Evolutionary conservation across 148 eudicot genomes (phyloP).

Genomic region (Rheum nobile): DNA sequence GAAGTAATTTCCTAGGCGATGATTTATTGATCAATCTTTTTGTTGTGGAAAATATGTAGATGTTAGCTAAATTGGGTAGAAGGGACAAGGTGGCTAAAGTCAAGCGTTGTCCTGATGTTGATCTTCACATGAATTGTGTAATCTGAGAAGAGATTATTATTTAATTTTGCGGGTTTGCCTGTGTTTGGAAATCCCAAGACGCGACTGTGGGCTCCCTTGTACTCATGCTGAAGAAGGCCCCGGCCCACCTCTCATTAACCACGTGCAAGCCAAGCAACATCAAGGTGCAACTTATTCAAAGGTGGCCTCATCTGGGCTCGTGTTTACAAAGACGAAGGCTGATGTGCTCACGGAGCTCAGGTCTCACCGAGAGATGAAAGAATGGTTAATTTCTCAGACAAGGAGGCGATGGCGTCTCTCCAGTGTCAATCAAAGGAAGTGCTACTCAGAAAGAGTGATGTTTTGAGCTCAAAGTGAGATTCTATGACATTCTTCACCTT

Average conservation of each 20-base stretch:
- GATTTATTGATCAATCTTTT: too few relatives aligned
- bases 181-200: slow-evolving; percentile 32
- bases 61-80: too few relatives aligned
- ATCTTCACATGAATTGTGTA: too few relatives aligned
- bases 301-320: slow-evolving; percentile 24
- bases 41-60: too few relatives aligned
- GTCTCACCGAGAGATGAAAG: slow-evolving; percentile 36
- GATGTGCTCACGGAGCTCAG: slow-evolving; percentile 69
- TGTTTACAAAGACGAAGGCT: slow-evolving; percentile 41
- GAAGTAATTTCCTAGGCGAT: too few relatives aligned
- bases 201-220: slow-evolving; percentile 46
- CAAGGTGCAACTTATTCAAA: slow-evolving; percentile 15
- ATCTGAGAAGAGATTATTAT: too few relatives aligned
- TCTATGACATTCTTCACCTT: neutral
- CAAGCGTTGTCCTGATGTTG: too few relatives aligned
- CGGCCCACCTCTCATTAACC: slow-evolving; percentile 24
- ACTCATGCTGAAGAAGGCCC: slow-evolving; percentile 48
- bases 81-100: too few relatives aligned
- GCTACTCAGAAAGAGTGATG: neutral
- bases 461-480: neutral
- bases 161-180: slow-evolving; percentile 22
- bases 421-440: neutral
- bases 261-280: slow-evolving; percentile 19
- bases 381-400: slow-evolving; percentile 35
- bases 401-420: slow-evolving; percentile 12